Evolutionary conservation across 2,329 filamentous ascomycete genomes (phyloP).

Genomic region (Botrytis pseudocinerea): DNA sequence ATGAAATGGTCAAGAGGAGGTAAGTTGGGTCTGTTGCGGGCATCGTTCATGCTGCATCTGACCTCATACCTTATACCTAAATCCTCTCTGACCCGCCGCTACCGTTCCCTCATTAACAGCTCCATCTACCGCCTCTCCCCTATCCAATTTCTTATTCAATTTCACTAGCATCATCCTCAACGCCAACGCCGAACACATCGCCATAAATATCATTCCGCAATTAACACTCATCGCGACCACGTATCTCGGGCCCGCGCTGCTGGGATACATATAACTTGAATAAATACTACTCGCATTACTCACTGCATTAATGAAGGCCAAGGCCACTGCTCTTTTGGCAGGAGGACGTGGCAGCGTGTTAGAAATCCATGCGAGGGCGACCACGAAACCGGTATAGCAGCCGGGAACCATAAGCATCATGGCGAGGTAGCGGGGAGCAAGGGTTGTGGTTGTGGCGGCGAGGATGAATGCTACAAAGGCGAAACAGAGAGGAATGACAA

Average conservation of each 20-base stretch:
- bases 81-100: conserved; percentile 17
- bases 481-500: conserved; percentile 61
- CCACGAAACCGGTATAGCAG: conserved; percentile 66
- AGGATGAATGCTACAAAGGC: conserved; percentile 67
- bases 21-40: conserved; percentile 30
- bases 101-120: conserved; percentile 29
- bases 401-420: conserved; percentile 73
- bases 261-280: conserved; percentile 54
- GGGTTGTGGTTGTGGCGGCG: conserved; percentile 60
- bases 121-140: conserved; percentile 53
- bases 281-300: conserved; percentile 68
- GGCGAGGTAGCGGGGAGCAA: conserved; percentile 64
- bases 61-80: conserved; percentile 26
- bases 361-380: conserved; percentile 71
- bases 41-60: conserved; percentile 30
- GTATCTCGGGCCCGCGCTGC: conserved; percentile 32
- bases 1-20: conserved; percentile 22
- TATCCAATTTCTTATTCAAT: conserved; percentile 69
- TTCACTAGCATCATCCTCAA: conserved; percentile 63
- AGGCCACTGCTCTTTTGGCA: conserved; percentile 59
- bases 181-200: conserved; percentile 62
- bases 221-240: conserved; percentile 64
- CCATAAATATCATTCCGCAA: conserved; percentile 62
- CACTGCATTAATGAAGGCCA: conserved; percentile 76
- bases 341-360: conserved; percentile 75